phyloP scores from a whole-genome alignment of 108 stramenopile species.

The Pseudonitzschia multiseries region DNA sequence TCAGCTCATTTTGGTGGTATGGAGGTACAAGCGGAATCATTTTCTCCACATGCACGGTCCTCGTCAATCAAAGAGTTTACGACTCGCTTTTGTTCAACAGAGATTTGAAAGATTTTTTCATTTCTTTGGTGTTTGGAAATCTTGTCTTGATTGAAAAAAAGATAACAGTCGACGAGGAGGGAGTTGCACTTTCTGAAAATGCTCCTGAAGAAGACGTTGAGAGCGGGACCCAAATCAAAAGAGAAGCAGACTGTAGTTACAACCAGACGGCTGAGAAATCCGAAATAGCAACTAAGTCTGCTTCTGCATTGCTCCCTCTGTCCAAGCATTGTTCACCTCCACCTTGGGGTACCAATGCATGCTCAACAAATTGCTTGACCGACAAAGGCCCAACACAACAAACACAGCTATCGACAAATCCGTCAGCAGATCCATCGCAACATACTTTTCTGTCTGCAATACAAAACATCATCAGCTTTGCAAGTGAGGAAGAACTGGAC shows the following conservation, averaged over 20 bases:
- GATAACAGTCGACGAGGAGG: not conserved
- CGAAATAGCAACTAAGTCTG: not conserved
- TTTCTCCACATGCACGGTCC: not conserved
- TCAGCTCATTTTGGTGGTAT: constrained; percentile 9
- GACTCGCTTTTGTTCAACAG: constrained; percentile 16
- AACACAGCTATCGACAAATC: not conserved
- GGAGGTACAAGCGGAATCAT: constrained; percentile 10
- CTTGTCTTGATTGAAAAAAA: constrained; percentile 5
- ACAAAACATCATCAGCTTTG: not conserved
- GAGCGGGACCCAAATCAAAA: not conserved
- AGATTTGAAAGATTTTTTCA: constrained; percentile 14
- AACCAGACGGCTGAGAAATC: not conserved
- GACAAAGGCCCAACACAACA: not conserved
- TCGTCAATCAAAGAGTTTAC: constrained; percentile 21
- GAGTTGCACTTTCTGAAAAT: not conserved
- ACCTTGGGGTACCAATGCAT: too few species aligned
- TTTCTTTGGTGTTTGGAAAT: constrained; percentile 19
- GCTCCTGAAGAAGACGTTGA: not conserved
- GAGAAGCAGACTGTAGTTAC: not conserved
- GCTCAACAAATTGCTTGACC: not conserved
- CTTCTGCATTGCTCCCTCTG: too few species aligned
- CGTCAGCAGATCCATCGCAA: not conserved
- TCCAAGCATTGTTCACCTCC: too few species aligned
- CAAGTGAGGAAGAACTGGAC: not conserved
- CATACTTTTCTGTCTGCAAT: not conserved